Conservation (phyloP, 192 early-diverging fungal species). For the Neocallimastix lanati region DNA sequence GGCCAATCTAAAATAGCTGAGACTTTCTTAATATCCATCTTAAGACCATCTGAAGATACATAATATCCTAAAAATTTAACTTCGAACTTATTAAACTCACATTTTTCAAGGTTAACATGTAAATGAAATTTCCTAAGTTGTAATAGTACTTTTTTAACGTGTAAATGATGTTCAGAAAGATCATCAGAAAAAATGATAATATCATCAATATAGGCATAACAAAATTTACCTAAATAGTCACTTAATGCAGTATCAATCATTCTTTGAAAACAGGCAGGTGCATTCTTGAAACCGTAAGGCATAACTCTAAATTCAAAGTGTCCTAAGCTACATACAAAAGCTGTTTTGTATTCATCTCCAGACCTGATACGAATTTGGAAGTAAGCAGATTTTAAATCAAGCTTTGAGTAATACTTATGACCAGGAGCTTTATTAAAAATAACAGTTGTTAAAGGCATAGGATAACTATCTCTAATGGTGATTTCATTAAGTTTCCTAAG, state of each 20-base stretch:
- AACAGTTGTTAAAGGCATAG: slow-evolving; percentile 15
- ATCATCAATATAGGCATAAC: no score
- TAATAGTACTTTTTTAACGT: no score
- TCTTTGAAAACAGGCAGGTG: slow-evolving; percentile 19
- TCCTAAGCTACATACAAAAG: slow-evolving; percentile 9
- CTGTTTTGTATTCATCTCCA: slow-evolving; percentile 7
- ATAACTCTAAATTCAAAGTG: slow-evolving; percentile 13
- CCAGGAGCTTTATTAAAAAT: slow-evolving; percentile 9
- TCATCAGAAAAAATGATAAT: no score
- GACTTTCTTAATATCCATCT: slow-evolving; percentile 11
- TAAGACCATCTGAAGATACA: slow-evolving; percentile 11
- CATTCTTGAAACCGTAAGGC: slow-evolving; percentile 15
- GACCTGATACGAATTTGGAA: not conserved
- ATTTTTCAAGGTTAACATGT: slow-evolving; percentile 15
- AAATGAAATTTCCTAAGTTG: no score
- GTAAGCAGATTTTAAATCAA: slow-evolving; percentile 1
- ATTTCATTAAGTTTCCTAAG: slow-evolving; percentile 9
- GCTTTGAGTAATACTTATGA: slow-evolving; percentile 2
- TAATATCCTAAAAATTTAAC: slow-evolving; percentile 5
- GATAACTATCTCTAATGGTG: slow-evolving; percentile 13
- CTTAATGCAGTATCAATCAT: no score
- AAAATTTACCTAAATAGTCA: slow-evolving; percentile 6
- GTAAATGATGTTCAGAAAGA: no score
- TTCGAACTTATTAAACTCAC: not conserved
- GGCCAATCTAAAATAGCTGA: slow-evolving; percentile 7